These are phyloP conservation scores for Trichoderma sp. DNA, from an alignment of 2,329 filamentous ascomycete genomes.

Conservation along the genomic window DNA sequence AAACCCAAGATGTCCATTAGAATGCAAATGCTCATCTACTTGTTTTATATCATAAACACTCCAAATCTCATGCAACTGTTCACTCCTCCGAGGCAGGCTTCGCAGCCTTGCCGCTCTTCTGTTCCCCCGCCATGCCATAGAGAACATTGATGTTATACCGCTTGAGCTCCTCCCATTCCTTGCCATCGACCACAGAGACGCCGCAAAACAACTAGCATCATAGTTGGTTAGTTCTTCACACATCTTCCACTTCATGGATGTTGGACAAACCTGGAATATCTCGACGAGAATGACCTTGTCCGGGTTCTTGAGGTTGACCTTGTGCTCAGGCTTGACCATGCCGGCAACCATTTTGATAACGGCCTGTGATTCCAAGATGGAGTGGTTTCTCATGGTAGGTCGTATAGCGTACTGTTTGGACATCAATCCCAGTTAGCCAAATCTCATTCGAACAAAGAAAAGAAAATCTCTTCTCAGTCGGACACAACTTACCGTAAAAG, in stretches of 20 bases:
- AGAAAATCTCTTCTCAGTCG: not conserved
- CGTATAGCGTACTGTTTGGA: slow-evolving; percentile 73
- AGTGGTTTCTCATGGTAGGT: slow-evolving; percentile 73
- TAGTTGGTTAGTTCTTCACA: not conserved
- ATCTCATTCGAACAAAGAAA: not conserved
- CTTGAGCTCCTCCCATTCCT: slow-evolving; percentile 70
- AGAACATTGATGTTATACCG: slow-evolving; percentile 77
- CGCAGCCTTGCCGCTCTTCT: slow-evolving; percentile 16
- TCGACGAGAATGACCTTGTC: slow-evolving; percentile 79
- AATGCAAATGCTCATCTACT: not conserved
- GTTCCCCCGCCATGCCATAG: slow-evolving; percentile 43
- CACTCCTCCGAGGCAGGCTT: not conserved
- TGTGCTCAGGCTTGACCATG: slow-evolving; percentile 64
- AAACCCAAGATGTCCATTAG: not conserved
- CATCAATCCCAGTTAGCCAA: not conserved
- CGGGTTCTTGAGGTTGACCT: slow-evolving; percentile 73
- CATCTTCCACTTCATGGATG: rapidly evolving
- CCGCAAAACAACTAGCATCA: slow-evolving; percentile 65
- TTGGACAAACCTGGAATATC: slow-evolving; percentile 66
- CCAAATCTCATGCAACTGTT: not conserved
- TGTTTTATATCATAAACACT: too few species aligned
- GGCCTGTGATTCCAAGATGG: slow-evolving; percentile 61
- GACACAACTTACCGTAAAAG: slow-evolving; percentile 43
- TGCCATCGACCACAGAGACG: slow-evolving; percentile 71
- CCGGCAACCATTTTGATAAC: slow-evolving; percentile 71